These are phyloP conservation scores for Mallotus nudiflorus DNA, from an alignment of 345 rosid species.

Conservation along the genomic window DNA sequence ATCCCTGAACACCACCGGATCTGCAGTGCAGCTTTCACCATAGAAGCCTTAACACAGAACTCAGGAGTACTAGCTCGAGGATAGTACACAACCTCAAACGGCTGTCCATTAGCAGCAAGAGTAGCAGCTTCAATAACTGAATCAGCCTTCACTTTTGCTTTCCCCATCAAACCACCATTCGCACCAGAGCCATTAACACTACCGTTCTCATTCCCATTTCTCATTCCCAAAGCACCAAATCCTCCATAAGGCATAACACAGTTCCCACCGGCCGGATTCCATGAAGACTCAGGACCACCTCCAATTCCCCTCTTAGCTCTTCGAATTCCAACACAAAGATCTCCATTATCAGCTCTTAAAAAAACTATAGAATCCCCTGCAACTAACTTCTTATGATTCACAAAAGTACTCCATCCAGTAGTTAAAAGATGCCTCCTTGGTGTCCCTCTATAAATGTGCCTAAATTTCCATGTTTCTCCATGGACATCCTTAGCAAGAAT, in stretches of 20 bases:
- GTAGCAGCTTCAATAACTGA: slow-evolving; percentile 27
- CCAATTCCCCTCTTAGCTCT: slow-evolving; percentile 65
- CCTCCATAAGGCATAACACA: slow-evolving; percentile 48
- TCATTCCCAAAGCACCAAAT: slow-evolving; percentile 52
- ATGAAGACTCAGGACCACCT: slow-evolving; percentile 48
- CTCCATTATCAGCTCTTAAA: slow-evolving; percentile 80
- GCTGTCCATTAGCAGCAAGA: slow-evolving; percentile 25
- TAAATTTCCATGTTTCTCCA: slow-evolving; percentile 87
- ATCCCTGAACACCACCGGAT: slow-evolving; percentile 37
- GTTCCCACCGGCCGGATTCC: slow-evolving; percentile 44
- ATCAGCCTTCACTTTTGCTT: slow-evolving; percentile 23
- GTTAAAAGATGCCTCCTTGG: slow-evolving; percentile 95
- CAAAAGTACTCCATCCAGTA: slow-evolving; percentile 98
- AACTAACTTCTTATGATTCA: slow-evolving; percentile 93
- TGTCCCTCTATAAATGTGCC: slow-evolving; percentile 94
- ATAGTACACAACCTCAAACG: slow-evolving; percentile 32
- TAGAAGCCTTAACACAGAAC: slow-evolving; percentile 33
- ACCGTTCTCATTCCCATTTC: slow-evolving; percentile 52
- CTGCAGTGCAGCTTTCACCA: slow-evolving; percentile 29
- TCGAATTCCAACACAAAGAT: slow-evolving; percentile 88
- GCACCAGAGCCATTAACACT: slow-evolving; percentile 26
- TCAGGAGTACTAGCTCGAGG: slow-evolving; percentile 31
- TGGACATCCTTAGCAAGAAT: slow-evolving; percentile 93
- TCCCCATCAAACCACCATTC: slow-evolving; percentile 28
- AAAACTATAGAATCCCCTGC: slow-evolving; percentile 97